Conservation (phyloP, 176 grass and related monocot genomes). For the Eleusine coracana region DNA sequence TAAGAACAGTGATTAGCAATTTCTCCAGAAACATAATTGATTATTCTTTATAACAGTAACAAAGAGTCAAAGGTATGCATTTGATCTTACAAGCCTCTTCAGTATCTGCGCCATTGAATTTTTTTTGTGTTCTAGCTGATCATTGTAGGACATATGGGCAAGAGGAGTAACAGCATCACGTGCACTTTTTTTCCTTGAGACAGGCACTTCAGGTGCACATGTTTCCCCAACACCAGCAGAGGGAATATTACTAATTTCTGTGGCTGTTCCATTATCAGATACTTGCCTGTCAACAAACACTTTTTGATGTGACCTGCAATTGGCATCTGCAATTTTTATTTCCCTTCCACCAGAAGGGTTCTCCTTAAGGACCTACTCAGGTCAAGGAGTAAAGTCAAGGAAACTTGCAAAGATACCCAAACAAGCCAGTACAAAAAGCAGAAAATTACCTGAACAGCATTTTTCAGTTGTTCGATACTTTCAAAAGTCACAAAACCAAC, state of each 20-base stretch:
- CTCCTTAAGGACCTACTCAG: slow-evolving; percentile 65
- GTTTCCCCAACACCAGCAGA: slow-evolving; percentile 41
- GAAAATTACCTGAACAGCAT: slow-evolving; percentile 71
- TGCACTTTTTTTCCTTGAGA: slow-evolving; percentile 60
- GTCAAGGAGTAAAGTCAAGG: not conserved
- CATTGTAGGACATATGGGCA: slow-evolving; percentile 78
- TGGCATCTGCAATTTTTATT: slow-evolving; percentile 93
- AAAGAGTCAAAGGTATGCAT: not conserved
- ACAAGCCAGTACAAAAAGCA: not conserved
- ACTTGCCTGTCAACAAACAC: slow-evolving; percentile 23
- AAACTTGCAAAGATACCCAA: not conserved
- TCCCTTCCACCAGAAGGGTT: slow-evolving; percentile 64
- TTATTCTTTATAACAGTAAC: not conserved
- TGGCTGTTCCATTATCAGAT: slow-evolving; percentile 39
- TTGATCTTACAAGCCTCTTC: slow-evolving; percentile 79
- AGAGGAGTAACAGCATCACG: slow-evolving; percentile 80
- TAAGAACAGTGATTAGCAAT: slow-evolving; percentile 9
- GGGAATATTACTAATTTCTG: slow-evolving; percentile 43
- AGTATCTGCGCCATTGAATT: slow-evolving; percentile 67
- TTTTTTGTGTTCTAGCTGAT: slow-evolving; percentile 93
- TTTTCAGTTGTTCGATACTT: slow-evolving; percentile 60
- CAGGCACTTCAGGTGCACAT: slow-evolving; percentile 31
- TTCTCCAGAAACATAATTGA: slow-evolving; percentile 12
- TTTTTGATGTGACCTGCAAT: slow-evolving; percentile 66
- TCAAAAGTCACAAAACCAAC: slow-evolving; percentile 92